Base-by-base conservation (phyloP, 2,329 filamentous ascomycete species). In the Trichophyton rubrum region DNA sequence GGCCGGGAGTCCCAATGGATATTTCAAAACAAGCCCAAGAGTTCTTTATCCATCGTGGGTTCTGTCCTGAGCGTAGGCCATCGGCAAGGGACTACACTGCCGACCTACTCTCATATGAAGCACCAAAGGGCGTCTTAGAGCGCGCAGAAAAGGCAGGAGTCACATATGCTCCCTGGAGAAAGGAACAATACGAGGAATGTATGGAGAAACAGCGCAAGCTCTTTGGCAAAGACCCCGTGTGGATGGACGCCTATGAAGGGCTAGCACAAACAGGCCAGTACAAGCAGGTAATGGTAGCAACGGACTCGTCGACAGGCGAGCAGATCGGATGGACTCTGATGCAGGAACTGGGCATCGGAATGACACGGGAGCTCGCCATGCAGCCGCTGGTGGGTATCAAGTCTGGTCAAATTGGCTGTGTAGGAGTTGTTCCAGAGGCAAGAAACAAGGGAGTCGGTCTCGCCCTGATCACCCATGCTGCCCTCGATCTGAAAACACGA, bases 321-420 rank as follows among this genome's bases (percentile, higher is more conserved):
- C 75, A 78, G 62, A 67, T 77, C 7, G 77, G 73, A 15, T 79
- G 75, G 77, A 76, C 75, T 1, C 62, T 79, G 9, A 79, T 78
- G 75, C 70, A 75, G 15, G 66, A 69, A 9, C 68, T 71, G 1
- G 66, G 68, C 2, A 68, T 70, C 2, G 59, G 68, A 1, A 58
- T 75, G 8, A 63, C 72, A 2, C 63, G 73, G 33, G 64, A 68
- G 40, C 78, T 76, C 68, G 75, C 75, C 1, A 74, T 78, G 58
- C 70, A 75, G 4, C 68, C 71, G 11, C 66, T 76, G 2, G 71
- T 72, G 40, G 71, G 71, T 17, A 68, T 72, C 3, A 71, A 74
- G 11, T 77, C 75, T 0, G 77, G 76, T 0, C 62, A 78, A 20
- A 78, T 78, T 41, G 75, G 72, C 5, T 76, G 72, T 58, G 75